phyloP scores from a whole-genome alignment of 2,329 filamentous ascomycete genomes.

The Neonectria neomacrospora region DNA sequence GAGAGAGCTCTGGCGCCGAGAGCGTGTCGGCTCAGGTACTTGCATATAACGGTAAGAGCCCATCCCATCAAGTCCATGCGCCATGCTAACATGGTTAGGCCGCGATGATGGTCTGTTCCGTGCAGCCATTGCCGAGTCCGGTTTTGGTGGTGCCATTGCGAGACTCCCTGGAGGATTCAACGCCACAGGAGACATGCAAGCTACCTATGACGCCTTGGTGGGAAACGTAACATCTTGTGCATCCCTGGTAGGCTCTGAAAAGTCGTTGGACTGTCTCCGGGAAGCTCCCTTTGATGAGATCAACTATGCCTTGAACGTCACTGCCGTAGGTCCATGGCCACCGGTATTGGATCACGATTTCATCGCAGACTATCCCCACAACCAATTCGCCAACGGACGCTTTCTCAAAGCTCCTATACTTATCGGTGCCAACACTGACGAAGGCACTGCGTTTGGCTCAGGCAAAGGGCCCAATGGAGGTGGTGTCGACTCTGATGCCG shows the following conservation, averaged over 20 bases:
- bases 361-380: conserved; percentile 45
- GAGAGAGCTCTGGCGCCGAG: conserved; percentile 61
- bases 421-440: conserved; percentile 50
- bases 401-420: conserved; percentile 52
- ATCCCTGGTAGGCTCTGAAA: conserved; percentile 33
- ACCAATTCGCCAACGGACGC: conserved; percentile 46
- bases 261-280: conserved; percentile 45
- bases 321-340: conserved; percentile 27
- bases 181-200: conserved; percentile 43
- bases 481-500: conserved; percentile 44
- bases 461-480: conserved; percentile 33
- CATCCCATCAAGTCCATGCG: background rate
- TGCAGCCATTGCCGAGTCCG: conserved; percentile 61
- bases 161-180: conserved; percentile 46
- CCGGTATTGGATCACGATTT: conserved; percentile 53
- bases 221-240: conserved; percentile 40
- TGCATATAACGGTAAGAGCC: conserved; percentile 56
- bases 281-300: conserved; percentile 45
- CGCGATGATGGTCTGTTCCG: conserved; percentile 64
- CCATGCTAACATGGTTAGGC: conserved; percentile 31
- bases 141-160: conserved; percentile 50
- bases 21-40: conserved; percentile 58
- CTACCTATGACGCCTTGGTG: conserved; percentile 45
- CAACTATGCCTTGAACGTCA: conserved; percentile 31
- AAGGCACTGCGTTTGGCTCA: conserved; percentile 42